These are phyloP conservation scores for Royoungia palumana DNA, from an alignment of 768 basidiomycete species.

Conservation along the genomic window DNA sequence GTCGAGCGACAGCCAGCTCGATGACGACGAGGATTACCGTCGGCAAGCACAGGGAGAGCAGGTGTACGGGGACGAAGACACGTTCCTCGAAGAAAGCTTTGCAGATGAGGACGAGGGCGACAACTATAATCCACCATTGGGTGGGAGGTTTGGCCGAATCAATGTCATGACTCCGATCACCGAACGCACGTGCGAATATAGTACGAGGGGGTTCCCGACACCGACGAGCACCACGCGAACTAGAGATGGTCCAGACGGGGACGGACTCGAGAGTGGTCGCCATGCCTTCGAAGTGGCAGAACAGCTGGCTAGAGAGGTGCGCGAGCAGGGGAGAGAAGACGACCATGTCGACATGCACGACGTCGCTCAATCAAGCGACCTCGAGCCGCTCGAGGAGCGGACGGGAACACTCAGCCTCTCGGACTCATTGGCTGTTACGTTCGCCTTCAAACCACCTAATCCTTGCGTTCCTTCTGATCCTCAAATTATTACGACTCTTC, in stretches of 20 bases:
- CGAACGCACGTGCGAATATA: conserved; percentile 88
- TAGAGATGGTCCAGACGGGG: conserved; percentile 32
- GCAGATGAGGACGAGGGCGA: conserved; percentile 29
- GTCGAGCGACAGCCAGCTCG: conserved; percentile 32
- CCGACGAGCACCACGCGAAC: conserved; percentile 47
- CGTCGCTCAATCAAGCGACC: background rate
- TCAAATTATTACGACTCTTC: conserved; percentile 55
- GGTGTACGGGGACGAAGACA: conserved; percentile 23
- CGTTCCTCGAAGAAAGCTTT: conserved; percentile 27
- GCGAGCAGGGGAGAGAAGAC: conserved; percentile 23
- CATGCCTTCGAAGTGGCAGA: conserved; percentile 56
- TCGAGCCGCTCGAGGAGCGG: conserved; percentile 49
- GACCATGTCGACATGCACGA: conserved; percentile 10
- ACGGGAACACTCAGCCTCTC: conserved; percentile 63
- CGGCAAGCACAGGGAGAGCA: conserved; percentile 8
- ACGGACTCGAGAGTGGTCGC: conserved; percentile 31
- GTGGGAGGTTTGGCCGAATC: conserved; percentile 77
- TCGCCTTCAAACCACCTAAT: conserved; percentile 72
- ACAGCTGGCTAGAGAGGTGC: conserved; percentile 50
- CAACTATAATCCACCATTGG: conserved; percentile 46
- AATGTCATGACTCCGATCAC: conserved; percentile 98
- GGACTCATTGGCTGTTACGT: conserved; percentile 58
- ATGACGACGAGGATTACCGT: conserved; percentile 28
- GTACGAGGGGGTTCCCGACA: conserved; percentile 45
- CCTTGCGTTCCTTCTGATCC: conserved; percentile 86